These are phyloP conservation scores for Rickenella mellea DNA, from an alignment of 768 basidiomycete species.

Conservation along the genomic window DNA sequence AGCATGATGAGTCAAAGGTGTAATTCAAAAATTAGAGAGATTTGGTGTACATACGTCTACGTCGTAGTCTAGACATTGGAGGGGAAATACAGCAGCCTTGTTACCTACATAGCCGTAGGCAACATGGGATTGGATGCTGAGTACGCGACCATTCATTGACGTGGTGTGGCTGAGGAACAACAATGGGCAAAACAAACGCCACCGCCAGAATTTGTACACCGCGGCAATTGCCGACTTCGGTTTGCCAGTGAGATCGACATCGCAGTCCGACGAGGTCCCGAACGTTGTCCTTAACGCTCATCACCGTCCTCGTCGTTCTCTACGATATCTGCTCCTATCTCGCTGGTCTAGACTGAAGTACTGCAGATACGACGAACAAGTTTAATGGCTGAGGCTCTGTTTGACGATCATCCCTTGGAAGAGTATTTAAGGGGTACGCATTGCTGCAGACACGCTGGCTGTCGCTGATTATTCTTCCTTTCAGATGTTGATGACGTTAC, in stretches of 20 bases:
- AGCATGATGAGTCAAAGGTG: not conserved
- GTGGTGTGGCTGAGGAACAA: not conserved
- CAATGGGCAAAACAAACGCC: not conserved
- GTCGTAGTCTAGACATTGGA: conserved; percentile 85
- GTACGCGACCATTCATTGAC: conserved; percentile 41
- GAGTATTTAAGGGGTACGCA: conserved; percentile 58
- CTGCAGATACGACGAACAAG: not conserved
- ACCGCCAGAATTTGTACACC: not conserved
- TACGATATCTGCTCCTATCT: too few species aligned
- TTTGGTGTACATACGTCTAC: conserved; percentile 63
- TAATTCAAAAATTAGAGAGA: conserved; percentile 1
- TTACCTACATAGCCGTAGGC: conserved; percentile 90
- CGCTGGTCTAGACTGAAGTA: too few species aligned
- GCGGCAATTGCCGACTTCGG: too few species aligned
- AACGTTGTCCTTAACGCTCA: too few species aligned
- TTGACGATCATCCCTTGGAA: conserved; percentile 69
- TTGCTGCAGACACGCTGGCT: conserved; percentile 3
- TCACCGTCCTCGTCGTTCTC: too few species aligned
- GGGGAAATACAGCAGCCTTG: conserved; percentile 69
- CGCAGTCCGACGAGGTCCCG: too few species aligned
- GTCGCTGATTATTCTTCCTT: conserved; percentile 5
- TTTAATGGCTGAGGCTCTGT: conserved; percentile 67
- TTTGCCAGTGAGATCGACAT: too few species aligned
- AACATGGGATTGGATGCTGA: conserved; percentile 92
- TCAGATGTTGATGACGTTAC: conserved; percentile 53